These are phyloP conservation scores for Trypanosoma brucei DNA, from an alignment of 208 protist species.

Conservation along the genomic window DNA sequence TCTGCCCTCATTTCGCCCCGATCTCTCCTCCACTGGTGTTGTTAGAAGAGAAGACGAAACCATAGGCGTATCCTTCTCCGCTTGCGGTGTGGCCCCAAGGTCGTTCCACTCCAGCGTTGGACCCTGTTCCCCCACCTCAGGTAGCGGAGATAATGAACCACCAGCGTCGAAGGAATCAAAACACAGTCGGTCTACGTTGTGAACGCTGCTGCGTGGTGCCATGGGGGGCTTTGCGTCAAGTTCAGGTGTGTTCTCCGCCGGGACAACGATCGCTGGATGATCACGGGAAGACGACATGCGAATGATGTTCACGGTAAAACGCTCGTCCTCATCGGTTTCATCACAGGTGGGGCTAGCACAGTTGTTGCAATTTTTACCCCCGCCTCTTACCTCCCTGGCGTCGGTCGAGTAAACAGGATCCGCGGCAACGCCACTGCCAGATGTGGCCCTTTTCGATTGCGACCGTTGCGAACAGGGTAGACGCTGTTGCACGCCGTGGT, in stretches of 20 bases:
- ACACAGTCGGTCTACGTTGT: slow-evolving; percentile 19
- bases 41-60: slow-evolving; percentile 1
- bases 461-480: not conserved
- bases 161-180: slow-evolving; percentile 9
- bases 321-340: slow-evolving; percentile 18
- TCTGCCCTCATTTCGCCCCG: not conserved
- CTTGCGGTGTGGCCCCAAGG: slow-evolving; percentile 1
- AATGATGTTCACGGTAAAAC: slow-evolving; percentile 26
- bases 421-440: not conserved
- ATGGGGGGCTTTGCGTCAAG: slow-evolving; percentile 14
- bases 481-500: not conserved
- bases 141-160: not conserved
- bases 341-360: not conserved
- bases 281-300: slow-evolving; percentile 13
- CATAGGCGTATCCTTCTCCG: slow-evolving; percentile 4
- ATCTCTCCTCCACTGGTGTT: not conserved
- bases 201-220: not conserved
- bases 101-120: not conserved
- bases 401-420: not conserved
- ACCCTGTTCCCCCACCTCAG: not conserved
- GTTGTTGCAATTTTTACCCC: not conserved
- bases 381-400: not conserved
- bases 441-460: not conserved
- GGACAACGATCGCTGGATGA: slow-evolving; percentile 15
- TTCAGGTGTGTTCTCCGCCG: slow-evolving; percentile 3